A percentile compares a stretch with the other conserved stretches of the same genome.
phyloP scores from a whole-genome alignment of 2,329 filamentous ascomycete species.

The Bipolaris zeicola region DNA sequence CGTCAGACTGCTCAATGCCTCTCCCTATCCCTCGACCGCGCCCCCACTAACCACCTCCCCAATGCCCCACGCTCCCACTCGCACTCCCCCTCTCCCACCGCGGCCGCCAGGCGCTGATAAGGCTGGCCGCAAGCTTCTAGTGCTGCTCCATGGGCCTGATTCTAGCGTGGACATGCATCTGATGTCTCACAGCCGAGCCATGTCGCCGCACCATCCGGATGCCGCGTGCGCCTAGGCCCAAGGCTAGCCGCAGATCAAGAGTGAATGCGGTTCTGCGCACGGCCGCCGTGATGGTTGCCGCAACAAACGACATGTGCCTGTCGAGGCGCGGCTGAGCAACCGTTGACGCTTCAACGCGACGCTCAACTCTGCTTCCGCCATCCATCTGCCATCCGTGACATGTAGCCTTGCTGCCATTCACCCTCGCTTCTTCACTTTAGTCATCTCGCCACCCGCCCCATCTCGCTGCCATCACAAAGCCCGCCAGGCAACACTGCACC shows the following conservation, averaged over 20 bases:
- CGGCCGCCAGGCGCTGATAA: neutral
- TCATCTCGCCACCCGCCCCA: constrained; percentile 3
- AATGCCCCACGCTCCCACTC: neutral
- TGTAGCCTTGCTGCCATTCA: neutral
- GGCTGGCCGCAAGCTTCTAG: constrained; percentile 7
- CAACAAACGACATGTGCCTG: constrained; percentile 4
- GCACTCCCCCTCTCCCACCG: neutral
- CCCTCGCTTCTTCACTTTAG: neutral
- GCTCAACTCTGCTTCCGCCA: neutral
- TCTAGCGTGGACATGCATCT: constrained; percentile 7
- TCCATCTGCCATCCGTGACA: neutral
- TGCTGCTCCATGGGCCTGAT: constrained; percentile 8
- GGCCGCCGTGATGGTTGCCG: constrained; percentile 3
- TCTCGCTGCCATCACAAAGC: neutral
- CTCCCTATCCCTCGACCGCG: neutral
- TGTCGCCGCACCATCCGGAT: constrained; percentile 14
- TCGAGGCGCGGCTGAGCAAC: constrained; percentile 8
- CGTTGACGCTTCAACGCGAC: neutral
- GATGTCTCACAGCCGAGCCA: constrained; percentile 13
- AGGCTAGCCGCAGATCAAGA: constrained; percentile 18
- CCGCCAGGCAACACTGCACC: constrained; percentile 22
- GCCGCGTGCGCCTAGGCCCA: constrained; percentile 12
- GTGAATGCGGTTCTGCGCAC: constrained; percentile 16
- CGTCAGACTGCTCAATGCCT: too few relatives aligned
- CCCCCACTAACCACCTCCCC: neutral